Evolutionary conservation across 306 rosid species (phyloP).

Genomic region (Castanea sativa): DNA sequence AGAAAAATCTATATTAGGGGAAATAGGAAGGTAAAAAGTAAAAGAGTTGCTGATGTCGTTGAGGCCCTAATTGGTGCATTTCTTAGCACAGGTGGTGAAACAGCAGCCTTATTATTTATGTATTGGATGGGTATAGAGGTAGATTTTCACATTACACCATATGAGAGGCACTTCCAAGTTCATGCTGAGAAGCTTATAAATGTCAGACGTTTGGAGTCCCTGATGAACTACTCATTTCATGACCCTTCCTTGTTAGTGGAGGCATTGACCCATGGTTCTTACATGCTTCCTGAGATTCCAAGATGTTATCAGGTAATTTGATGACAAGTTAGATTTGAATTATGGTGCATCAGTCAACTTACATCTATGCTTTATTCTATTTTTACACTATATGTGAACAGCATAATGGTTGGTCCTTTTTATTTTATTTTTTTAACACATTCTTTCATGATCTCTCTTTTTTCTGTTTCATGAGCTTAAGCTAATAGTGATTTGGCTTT

Average conservation of each 20-base stretch:
- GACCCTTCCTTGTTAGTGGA: conserved; percentile 67
- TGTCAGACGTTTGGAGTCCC: conserved; percentile 43
- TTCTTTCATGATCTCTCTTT: not conserved
- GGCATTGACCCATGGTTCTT: conserved; percentile 93
- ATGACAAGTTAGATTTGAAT: not conserved
- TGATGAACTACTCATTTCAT: conserved; percentile 54
- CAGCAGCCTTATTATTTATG: conserved; percentile 60
- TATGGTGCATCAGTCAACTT: not conserved
- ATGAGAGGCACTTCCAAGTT: conserved; percentile 35
- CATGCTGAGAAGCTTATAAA: conserved; percentile 45
- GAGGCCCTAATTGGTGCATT: conserved; percentile 92
- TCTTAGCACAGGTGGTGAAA: conserved; percentile 76
- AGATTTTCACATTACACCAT: conserved; percentile 36
- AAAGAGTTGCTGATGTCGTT: conserved; percentile 76
- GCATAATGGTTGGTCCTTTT: not conserved
- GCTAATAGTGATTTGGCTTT: no score
- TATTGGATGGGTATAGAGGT: conserved; percentile 73
- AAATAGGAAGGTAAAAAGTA: conserved; percentile 46
- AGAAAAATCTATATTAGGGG: conserved; percentile 37
- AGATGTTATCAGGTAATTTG: conserved; percentile 77
- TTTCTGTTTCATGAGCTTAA: not conserved
- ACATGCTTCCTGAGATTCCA: conserved; percentile 80
- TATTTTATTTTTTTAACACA: not conserved
- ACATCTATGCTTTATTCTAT: no score
- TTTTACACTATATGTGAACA: not conserved